These are phyloP conservation scores for Solanum bukasovii DNA, from an alignment of 257 asterid genomes.

Conservation along the genomic window DNA sequence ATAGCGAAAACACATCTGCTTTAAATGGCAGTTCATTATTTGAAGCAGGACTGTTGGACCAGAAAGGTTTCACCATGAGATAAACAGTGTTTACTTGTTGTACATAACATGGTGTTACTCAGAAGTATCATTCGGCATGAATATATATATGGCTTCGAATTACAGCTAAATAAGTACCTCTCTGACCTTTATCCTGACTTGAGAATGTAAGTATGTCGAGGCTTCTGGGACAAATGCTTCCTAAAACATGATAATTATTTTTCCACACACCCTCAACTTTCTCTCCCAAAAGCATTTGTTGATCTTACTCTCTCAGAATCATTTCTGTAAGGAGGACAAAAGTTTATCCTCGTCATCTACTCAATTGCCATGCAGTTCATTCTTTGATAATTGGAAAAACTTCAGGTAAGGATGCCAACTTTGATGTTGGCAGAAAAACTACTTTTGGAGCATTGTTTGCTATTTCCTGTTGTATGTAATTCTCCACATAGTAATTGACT, in stretches of 20 bases:
- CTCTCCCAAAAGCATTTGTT: neutral
- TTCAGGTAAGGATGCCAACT: neutral
- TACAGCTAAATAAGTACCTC: neutral
- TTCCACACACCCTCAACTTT: neutral
- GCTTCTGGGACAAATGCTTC: neutral
- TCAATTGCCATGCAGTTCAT: neutral
- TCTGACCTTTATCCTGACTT: neutral
- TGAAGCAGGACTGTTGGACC: constrained; percentile 42
- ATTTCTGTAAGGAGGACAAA: neutral
- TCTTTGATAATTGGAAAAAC: neutral
- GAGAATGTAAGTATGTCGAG: neutral
- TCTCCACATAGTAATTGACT: neutral
- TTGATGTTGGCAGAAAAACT: neutral
- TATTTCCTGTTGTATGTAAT: neutral
- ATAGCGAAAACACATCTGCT: constrained; percentile 27
- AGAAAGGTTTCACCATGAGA: constrained; percentile 40
- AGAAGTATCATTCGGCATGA: neutral
- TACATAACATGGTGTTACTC: constrained; percentile 31
- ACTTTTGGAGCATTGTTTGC: neutral
- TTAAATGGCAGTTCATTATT: constrained; percentile 15
- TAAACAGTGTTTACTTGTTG: constrained; percentile 45
- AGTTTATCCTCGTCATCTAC: neutral
- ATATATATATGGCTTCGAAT: neutral
- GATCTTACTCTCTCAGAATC: constrained; percentile 33
- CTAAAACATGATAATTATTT: neutral